phyloP scores from a whole-genome alignment of 345 rosid genomes.

The Gossypium ekmanianum region DNA sequence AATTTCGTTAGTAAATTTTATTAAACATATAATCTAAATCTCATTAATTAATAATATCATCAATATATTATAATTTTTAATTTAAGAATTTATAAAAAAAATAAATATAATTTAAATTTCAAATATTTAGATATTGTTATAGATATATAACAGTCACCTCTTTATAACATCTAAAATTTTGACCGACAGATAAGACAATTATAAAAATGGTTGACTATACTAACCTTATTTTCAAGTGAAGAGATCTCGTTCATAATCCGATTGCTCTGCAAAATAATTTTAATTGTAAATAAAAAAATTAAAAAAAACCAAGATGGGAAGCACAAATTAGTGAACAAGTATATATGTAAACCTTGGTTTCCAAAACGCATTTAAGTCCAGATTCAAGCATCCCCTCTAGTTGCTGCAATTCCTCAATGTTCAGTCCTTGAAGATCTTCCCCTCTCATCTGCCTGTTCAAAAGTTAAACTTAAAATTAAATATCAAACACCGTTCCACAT shows the following conservation, averaged over 20 bases:
- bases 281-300: neutral
- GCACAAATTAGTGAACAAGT: neutral
- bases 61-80: too few relatives aligned
- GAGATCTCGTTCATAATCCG: slow-evolving; percentile 42
- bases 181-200: too few relatives aligned
- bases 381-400: slow-evolving; percentile 46
- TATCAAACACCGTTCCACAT: too few relatives aligned
- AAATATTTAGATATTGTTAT: too few relatives aligned
- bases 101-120: too few relatives aligned
- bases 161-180: too few relatives aligned
- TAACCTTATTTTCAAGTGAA: slow-evolving; percentile 49
- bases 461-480: neutral
- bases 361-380: slow-evolving; percentile 35
- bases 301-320: neutral
- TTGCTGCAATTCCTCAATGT: slow-evolving; percentile 40
- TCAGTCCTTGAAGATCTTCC: slow-evolving; percentile 48
- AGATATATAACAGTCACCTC: too few relatives aligned
- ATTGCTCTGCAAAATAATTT: slow-evolving; percentile 35
- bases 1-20: too few relatives aligned
- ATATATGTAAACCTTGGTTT: slow-evolving; percentile 28
- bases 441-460: slow-evolving; percentile 48
- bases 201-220: neutral
- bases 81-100: too few relatives aligned
- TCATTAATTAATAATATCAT: too few relatives aligned
- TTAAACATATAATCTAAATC: too few relatives aligned